These are phyloP conservation scores for Fusarium mexicanum DNA, from an alignment of 2,329 filamentous ascomycete species.

Conservation along the genomic window DNA sequence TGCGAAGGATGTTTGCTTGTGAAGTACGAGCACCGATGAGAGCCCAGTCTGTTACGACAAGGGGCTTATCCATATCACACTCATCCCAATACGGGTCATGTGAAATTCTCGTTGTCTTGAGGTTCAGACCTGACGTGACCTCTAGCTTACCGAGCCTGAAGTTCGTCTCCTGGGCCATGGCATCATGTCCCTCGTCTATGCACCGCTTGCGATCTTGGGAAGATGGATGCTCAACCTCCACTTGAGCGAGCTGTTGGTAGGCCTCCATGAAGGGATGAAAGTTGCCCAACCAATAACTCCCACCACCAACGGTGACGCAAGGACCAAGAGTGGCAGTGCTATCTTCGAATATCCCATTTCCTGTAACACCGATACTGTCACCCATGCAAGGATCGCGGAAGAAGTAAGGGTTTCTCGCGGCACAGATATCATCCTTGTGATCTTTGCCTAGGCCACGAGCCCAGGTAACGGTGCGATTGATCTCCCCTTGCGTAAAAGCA, in stretches of 20 bases:
- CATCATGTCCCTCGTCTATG: constrained; percentile 50
- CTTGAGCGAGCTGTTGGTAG: constrained; percentile 40
- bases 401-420: constrained; percentile 54
- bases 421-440: constrained; percentile 54
- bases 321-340: constrained; percentile 56
- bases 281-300: constrained; percentile 54
- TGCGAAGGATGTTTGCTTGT: constrained; percentile 54
- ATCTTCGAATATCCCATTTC: constrained; percentile 45
- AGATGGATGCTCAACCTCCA: constrained; percentile 54
- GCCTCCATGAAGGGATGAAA: constrained; percentile 56
- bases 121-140: constrained; percentile 54
- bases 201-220: constrained; percentile 52
- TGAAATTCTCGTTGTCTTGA: constrained; percentile 55
- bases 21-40: constrained; percentile 50
- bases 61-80: constrained; percentile 50
- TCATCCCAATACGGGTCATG: constrained; percentile 59
- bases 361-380: constrained; percentile 54
- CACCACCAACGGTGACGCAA: constrained; percentile 50
- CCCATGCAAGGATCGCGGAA: constrained; percentile 57
- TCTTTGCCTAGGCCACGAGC: constrained; percentile 51
- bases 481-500: constrained; percentile 50
- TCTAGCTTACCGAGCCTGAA: constrained; percentile 51
- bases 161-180: constrained; percentile 40
- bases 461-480: constrained; percentile 51
- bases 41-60: constrained; percentile 57